Evolutionary conservation across 2,329 filamentous ascomycete species (phyloP).

Genomic region (Alternaria triticina): DNA sequence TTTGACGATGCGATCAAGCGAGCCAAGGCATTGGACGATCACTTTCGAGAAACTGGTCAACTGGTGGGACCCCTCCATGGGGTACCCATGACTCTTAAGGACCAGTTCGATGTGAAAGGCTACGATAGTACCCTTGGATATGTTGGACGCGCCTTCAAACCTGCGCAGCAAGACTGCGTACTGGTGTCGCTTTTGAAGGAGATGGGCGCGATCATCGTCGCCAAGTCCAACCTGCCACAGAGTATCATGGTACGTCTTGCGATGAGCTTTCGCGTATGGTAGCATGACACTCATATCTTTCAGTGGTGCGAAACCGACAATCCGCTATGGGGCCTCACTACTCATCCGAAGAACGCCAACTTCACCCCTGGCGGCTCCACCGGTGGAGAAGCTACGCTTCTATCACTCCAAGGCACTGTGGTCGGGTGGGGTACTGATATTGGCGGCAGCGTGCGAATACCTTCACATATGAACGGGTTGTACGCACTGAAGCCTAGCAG

Average conservation of each 20-base stretch:
- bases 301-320: slow-evolving; percentile 67
- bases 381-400: slow-evolving; percentile 65
- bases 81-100: slow-evolving; percentile 56
- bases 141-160: slow-evolving; percentile 65
- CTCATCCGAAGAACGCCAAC: slow-evolving; percentile 63
- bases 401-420: slow-evolving; percentile 60
- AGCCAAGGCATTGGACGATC: slow-evolving; percentile 51
- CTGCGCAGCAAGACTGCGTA: slow-evolving; percentile 57
- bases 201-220: slow-evolving; percentile 56
- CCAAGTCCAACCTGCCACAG: slow-evolving; percentile 63
- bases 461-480: slow-evolving; percentile 65
- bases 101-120: slow-evolving; percentile 58
- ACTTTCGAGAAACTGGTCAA: slow-evolving; percentile 43
- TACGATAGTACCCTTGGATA: slow-evolving; percentile 63
- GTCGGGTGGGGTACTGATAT: slow-evolving; percentile 66
- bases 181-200: slow-evolving; percentile 65
- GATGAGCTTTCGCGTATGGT: not conserved
- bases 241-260: slow-evolving; percentile 57
- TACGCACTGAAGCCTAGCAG: slow-evolving; percentile 64
- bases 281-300: slow-evolving; percentile 23
- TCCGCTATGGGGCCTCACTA: slow-evolving; percentile 65
- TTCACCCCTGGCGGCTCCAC: slow-evolving; percentile 64
- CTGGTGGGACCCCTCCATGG: slow-evolving; percentile 57
- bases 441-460: slow-evolving; percentile 65
- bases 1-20: slow-evolving; percentile 52